Conservation (phyloP, 345 rosid genomes). For the Lepidium sativum region DNA sequence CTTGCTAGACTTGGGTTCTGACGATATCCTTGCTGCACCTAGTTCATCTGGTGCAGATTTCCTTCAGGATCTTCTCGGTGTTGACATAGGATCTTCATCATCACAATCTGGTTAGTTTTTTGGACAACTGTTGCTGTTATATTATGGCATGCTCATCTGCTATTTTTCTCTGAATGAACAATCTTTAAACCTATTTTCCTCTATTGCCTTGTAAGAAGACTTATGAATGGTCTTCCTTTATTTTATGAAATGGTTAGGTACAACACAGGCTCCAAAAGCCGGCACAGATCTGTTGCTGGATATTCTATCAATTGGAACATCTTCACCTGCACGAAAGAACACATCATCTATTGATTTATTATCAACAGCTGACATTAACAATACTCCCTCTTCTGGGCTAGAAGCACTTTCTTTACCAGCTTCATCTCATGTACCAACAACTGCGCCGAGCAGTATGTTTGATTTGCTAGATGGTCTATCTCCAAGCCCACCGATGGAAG, state of each 20-base stretch:
- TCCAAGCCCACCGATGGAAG: conserved; percentile 49
- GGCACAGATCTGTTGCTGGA: conserved; percentile 79
- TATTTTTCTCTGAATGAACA: neutral
- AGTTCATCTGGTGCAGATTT: conserved; percentile 78
- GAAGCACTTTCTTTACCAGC: conserved; percentile 45
- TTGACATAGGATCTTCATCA: conserved; percentile 55
- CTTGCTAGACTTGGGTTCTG: conserved; percentile 77
- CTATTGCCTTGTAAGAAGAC: neutral
- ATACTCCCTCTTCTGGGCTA: conserved; percentile 31
- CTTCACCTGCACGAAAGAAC: conserved; percentile 49
- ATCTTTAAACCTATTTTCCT: neutral
- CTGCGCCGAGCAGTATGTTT: conserved; percentile 45
- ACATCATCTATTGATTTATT: conserved; percentile 53
- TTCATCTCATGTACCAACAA: conserved; percentile 31
- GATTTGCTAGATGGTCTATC: conserved; percentile 85
- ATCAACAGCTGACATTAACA: conserved; percentile 41
- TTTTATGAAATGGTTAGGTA: conserved; percentile 30
- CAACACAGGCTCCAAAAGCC: conserved; percentile 56
- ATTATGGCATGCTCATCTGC: neutral
- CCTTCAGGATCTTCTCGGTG: conserved; percentile 89
- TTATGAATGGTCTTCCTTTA: neutral
- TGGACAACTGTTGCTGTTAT: neutral
- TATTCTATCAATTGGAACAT: conserved; percentile 84
- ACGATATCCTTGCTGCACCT: conserved; percentile 66
- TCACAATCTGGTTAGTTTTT: conserved; percentile 53